Evolutionary conservation across 1,139 yeast species (phyloP).

Genomic region (Magnusiomyces suaveolens): DNA sequence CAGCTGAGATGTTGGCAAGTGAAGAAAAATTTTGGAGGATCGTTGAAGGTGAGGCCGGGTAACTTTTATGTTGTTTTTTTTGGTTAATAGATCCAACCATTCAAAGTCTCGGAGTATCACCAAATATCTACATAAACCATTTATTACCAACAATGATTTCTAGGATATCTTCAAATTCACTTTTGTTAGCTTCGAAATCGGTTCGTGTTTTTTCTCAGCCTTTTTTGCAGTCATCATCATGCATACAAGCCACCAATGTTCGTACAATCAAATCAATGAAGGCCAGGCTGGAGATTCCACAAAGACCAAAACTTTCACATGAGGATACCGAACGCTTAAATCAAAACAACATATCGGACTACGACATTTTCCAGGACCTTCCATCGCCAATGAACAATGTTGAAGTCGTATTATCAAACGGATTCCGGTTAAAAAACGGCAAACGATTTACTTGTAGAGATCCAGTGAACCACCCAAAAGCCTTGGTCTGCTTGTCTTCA

Average conservation of each 20-base stretch:
- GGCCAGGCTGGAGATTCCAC: slow-evolving; percentile 11
- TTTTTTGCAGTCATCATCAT: neutral
- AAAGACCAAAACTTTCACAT: slow-evolving; percentile 16
- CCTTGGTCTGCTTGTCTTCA: slow-evolving; percentile 50
- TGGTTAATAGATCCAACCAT: no score
- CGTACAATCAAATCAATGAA: slow-evolving; percentile 13
- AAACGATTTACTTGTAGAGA: slow-evolving; percentile 41
- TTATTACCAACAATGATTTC: neutral
- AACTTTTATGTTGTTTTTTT: neutral
- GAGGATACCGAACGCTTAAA: slow-evolving; percentile 20
- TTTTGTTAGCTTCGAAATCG: neutral
- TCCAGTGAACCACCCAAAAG: slow-evolving; percentile 38
- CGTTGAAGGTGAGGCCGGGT: neutral
- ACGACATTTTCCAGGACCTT: slow-evolving; percentile 29
- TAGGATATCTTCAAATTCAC: neutral
- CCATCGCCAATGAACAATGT: slow-evolving; percentile 33
- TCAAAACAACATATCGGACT: slow-evolving; percentile 25
- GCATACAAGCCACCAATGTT: neutral
- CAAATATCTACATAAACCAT: no score
- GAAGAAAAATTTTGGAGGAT: neutral
- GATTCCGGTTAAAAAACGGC: slow-evolving; percentile 41
- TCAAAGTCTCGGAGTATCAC: no score
- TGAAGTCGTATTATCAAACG: slow-evolving; percentile 39
- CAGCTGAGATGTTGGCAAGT: neutral
- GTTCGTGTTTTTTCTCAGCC: no score